Conservation (phyloP, 371 early-diverging fungal genomes). For the Mortierella sp. region DNA sequence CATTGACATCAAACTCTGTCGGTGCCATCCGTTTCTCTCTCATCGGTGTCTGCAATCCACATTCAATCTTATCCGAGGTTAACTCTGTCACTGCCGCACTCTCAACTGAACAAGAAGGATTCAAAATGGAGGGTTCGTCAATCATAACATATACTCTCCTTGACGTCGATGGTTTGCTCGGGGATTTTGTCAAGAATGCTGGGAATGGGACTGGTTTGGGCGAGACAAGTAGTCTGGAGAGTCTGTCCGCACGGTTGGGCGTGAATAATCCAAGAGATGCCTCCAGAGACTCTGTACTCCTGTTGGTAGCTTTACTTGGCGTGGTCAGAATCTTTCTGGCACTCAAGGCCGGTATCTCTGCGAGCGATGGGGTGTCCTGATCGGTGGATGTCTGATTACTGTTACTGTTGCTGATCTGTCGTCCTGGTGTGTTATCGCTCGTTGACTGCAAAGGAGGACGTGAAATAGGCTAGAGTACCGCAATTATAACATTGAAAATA, state of each 20-base stretch:
- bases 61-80: background rate
- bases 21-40: constrained; percentile 20
- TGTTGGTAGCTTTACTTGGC: constrained; percentile 13
- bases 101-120: background rate
- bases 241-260: constrained; percentile 38
- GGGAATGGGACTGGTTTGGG: constrained; percentile 42
- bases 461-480: constrained; percentile 10
- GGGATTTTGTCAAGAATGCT: constrained; percentile 37
- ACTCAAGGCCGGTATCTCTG: constrained; percentile 18
- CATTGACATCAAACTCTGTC: constrained; percentile 11
- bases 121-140: constrained; percentile 20
- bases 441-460: constrained; percentile 8
- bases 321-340: constrained; percentile 7
- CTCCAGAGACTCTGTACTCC: constrained; percentile 23
- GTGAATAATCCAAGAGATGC: constrained; percentile 42
- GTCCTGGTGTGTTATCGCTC: constrained; percentile 12
- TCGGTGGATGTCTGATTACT: constrained; percentile 13
- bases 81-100: background rate
- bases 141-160: constrained; percentile 5
- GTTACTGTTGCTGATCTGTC: constrained; percentile 8
- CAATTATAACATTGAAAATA: background rate
- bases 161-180: constrained; percentile 4
- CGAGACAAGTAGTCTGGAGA: constrained; percentile 35
- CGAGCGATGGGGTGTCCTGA: constrained; percentile 16
- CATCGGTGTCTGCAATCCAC: constrained; percentile 20